Evolutionary conservation across 1,139 yeast species (phyloP), one percentile per base, ranked within the genome.

Genomic region (Kodamaea sp.): DNA sequence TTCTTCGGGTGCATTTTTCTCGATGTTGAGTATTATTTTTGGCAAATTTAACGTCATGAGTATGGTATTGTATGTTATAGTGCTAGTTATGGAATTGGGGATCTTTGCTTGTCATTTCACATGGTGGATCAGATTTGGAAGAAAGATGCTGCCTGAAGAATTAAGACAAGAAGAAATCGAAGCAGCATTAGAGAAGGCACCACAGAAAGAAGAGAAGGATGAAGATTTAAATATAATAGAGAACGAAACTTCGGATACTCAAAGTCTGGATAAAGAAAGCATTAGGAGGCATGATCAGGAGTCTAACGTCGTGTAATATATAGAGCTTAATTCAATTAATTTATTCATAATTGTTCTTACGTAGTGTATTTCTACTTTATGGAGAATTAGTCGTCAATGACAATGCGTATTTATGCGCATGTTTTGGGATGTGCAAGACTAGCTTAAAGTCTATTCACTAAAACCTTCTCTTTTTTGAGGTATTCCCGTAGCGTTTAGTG

Each of bases 1-100:
- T 58, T 75, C 86, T 7, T 49, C 73, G 37, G 97, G 97, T 8
- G 97, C 97, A 0, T 58, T 87, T 35, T 75, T 87, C 42, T 84
- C 90, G 10, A 68, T 86, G 56, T 65, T 83, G 44, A 77, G 89
- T 58, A 70, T 84, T 32, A 63, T 79, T n/a, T 72, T 78, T 36
- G 83, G 84, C 0, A 50, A 47, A 35, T 61, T 84, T 64, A 96
- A 89, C 57, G 60, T 81, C 28, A 75, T 90, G 78, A 94, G 96
- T 41, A 75, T 87, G 47, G 70, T 84, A 0, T 67, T 89, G 34
- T 90, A 89, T 57, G 74, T 79, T 7, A 67, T 87, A 22, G 88
- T 90, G 36, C 73, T 88, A 11, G 79, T 64, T 1, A 57, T 89
- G 54, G 97, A 90, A 55, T 44, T 80, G 3, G 97, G 97, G 0